A percentile compares a stretch with the other conserved stretches of the same genome.
Evolutionary conservation across 331 rosid genomes (phyloP).

Genomic region (Malus hybrid): DNA sequence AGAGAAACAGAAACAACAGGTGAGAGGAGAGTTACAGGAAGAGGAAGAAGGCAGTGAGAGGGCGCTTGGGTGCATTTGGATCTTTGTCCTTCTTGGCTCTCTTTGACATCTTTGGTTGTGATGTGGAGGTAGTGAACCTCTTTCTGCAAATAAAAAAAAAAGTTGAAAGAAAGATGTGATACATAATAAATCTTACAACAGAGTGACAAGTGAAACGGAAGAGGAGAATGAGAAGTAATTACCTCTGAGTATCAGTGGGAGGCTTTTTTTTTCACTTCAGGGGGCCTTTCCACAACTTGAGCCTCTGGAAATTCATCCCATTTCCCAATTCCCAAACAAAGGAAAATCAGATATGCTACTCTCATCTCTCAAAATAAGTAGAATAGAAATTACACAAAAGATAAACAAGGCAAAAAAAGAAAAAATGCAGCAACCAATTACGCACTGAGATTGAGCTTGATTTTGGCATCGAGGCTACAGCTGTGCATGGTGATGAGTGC

Average conservation of each 20-base stretch:
- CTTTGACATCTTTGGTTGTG: slow-evolving; percentile 48
- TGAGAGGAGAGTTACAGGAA: slow-evolving; percentile 37
- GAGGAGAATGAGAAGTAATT: background rate
- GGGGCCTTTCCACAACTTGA: slow-evolving; percentile 57
- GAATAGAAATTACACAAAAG: background rate
- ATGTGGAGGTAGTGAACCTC: slow-evolving; percentile 33
- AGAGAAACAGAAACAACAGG: background rate
- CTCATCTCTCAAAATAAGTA: background rate
- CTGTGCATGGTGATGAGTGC: slow-evolving; percentile 76
- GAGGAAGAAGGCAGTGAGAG: slow-evolving; percentile 72
- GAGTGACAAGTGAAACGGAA: background rate
- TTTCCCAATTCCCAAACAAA: background rate
- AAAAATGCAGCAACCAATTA: background rate
- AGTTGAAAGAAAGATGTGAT: background rate
- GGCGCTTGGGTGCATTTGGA: slow-evolving; percentile 77
- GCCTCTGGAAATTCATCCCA: slow-evolving; percentile 31
- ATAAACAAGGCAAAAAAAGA: background rate
- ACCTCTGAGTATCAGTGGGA: slow-evolving; percentile 8
- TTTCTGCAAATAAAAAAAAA: slow-evolving; percentile 26
- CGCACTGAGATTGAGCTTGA: slow-evolving; percentile 60
- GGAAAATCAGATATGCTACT: background rate
- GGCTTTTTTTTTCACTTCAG: slow-evolving; percentile 33
- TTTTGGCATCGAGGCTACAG: slow-evolving; percentile 85
- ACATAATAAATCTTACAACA: background rate
- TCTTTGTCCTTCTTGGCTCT: slow-evolving; percentile 54